Conservation (phyloP, 768 basidiomycete genomes). For the Phallus indusiatus region DNA sequence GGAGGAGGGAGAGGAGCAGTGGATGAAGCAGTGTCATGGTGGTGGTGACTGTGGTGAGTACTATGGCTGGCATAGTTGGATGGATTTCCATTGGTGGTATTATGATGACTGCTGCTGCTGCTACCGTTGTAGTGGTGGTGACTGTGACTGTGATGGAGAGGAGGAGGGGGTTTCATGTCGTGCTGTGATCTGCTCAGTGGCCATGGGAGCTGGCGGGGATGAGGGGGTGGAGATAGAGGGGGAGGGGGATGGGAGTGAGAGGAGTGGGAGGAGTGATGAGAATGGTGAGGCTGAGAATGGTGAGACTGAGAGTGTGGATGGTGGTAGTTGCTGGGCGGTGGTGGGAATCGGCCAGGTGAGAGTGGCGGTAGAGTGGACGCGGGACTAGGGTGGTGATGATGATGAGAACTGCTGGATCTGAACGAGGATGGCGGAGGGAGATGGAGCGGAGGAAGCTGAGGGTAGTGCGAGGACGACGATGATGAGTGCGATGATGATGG, state of each 20-base stretch:
- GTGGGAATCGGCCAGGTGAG: background rate
- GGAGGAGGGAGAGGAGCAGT: background rate
- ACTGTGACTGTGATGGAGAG: constrained; percentile 7
- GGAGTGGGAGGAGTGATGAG: constrained; percentile 34
- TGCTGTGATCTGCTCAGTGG: constrained; percentile 13
- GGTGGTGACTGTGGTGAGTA: constrained; percentile 17
- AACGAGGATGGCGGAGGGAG: background rate
- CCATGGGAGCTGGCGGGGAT: background rate
- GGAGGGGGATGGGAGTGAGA: constrained; percentile 14
- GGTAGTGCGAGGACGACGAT: too few species aligned
- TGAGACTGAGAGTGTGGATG: too few species aligned
- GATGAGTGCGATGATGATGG: too few species aligned
- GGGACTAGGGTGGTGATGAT: constrained; percentile 17
- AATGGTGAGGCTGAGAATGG: constrained; percentile 21
- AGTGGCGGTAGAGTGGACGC: constrained; percentile 21
- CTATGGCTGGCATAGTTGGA: constrained; percentile 13
- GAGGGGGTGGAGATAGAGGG: background rate
- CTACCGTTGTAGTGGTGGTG: background rate
- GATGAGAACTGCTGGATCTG: constrained; percentile 12
- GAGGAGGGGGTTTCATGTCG: constrained; percentile 14
- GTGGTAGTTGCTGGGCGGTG: constrained; percentile 9
- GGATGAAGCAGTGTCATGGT: background rate
- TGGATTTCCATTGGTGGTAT: constrained; percentile 13
- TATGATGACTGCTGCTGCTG: background rate
- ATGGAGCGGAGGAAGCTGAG: background rate